Evolutionary conservation across 2,329 filamentous ascomycete species (phyloP).

Genomic region (Alternaria sp.): DNA sequence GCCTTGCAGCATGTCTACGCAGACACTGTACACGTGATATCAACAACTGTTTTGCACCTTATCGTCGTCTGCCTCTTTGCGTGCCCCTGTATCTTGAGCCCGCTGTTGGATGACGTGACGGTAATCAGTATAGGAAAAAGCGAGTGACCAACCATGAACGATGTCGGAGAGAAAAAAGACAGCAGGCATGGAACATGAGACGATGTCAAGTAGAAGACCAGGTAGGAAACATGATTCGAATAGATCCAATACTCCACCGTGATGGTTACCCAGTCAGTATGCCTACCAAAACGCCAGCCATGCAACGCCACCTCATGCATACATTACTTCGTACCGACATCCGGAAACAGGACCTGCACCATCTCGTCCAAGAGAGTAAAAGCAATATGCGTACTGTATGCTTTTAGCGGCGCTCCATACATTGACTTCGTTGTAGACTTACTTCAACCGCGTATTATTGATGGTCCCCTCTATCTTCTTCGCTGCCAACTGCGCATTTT

Average conservation of each 20-base stretch:
- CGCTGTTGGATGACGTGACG: background rate
- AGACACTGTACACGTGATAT: background rate
- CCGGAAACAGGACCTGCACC: slow-evolving; percentile 56
- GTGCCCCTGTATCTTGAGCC: background rate
- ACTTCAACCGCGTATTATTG: slow-evolving; percentile 92
- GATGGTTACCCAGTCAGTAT: background rate
- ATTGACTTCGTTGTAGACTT: slow-evolving; percentile 53
- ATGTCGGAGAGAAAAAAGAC: background rate
- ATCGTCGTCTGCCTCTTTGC: background rate
- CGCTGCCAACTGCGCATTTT: slow-evolving; percentile 90
- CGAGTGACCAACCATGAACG: background rate
- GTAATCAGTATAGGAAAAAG: background rate
- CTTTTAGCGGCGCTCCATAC: slow-evolving; percentile 29
- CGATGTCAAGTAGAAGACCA: background rate
- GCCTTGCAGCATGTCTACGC: background rate
- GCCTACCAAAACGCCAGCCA: background rate
- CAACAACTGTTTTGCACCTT: background rate
- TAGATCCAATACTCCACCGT: background rate
- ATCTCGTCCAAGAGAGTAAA: slow-evolving; percentile 61
- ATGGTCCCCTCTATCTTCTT: slow-evolving; percentile 87
- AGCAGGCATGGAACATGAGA: background rate
- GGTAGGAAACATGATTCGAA: background rate
- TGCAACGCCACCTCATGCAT: slow-evolving; percentile 8
- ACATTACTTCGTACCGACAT: slow-evolving; percentile 21
- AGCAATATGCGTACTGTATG: slow-evolving; percentile 58